These are phyloP conservation scores for Pochonia chlamydosporia DNA, from an alignment of 2,329 filamentous ascomycete species.

Conservation along the genomic window DNA sequence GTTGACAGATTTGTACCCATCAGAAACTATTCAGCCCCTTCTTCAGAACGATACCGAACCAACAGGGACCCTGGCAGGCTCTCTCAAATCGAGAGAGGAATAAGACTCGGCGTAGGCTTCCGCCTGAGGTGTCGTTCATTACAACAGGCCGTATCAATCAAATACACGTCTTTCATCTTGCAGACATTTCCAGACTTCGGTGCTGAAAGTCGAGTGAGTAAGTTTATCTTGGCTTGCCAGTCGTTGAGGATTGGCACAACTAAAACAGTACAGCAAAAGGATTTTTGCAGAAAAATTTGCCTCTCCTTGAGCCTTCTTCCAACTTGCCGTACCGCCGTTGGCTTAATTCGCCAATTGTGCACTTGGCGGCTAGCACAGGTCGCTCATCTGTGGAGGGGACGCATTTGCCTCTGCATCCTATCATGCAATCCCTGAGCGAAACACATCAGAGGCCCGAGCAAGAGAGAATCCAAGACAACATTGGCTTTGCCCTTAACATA, in stretches of 20 bases:
- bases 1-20: slow-evolving; percentile 47
- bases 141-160: not conserved
- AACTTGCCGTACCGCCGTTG: not conserved
- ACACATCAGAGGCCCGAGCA: slow-evolving; percentile 33
- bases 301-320: not conserved
- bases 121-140: not conserved
- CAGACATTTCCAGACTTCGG: not conserved
- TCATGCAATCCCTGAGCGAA: not conserved
- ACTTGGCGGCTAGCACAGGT: too few relatives aligned
- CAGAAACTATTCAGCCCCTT: slow-evolving; percentile 28
- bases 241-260: not conserved
- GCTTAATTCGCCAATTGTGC: not conserved
- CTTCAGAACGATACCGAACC: slow-evolving; percentile 39
- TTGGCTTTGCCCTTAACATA: slow-evolving; percentile 78
- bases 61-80: slow-evolving; percentile 37
- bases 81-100: slow-evolving; percentile 36
- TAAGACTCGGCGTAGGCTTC: slow-evolving; percentile 21
- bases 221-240: not conserved
- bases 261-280: not conserved
- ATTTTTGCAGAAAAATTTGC: not conserved
- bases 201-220: not conserved
- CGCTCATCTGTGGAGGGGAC: too few relatives aligned
- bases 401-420: too few relatives aligned
- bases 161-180: not conserved
- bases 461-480: slow-evolving; percentile 63